Evolutionary conservation across 1,139 yeast genomes (phyloP).

Genomic region (Ogataea hybrid): DNA sequence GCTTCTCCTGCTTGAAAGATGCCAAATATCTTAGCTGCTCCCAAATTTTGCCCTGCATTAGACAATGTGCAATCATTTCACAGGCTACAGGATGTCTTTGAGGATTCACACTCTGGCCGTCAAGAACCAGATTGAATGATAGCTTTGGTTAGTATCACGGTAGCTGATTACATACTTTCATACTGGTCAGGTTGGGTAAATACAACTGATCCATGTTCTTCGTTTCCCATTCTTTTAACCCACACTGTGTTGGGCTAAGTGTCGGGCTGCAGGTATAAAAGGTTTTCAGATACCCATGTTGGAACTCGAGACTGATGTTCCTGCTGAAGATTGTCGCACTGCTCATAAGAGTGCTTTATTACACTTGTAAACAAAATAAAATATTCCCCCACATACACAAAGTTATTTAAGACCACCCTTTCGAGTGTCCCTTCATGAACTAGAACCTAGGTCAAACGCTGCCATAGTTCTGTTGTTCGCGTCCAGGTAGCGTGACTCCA

Average conservation of each 20-base stretch:
- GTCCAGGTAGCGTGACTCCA: constrained; percentile 34
- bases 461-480: constrained; percentile 30
- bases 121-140: background rate
- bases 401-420: background rate
- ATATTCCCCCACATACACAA: constrained; percentile 6
- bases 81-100: constrained; percentile 4
- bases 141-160: background rate
- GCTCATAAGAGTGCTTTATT: background rate
- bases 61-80: constrained; percentile 8
- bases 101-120: constrained; percentile 1
- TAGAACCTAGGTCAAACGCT: constrained; percentile 17
- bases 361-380: constrained; percentile 3
- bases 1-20: background rate
- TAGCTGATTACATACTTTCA: background rate
- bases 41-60: constrained; percentile 6
- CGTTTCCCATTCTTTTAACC: background rate
- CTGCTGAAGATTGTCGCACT: background rate
- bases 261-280: too few species aligned
- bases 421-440: too few species aligned
- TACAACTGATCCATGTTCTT: background rate
- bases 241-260: background rate
- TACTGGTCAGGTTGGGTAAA: constrained; percentile 2
- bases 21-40: background rate
- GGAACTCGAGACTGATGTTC: background rate
- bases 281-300: constrained; percentile 1